A percentile compares a stretch with the other conserved stretches of the same genome.
Evolutionary conservation across 257 asterid species (phyloP).

Genomic region (Lavandula angustifolia): DNA sequence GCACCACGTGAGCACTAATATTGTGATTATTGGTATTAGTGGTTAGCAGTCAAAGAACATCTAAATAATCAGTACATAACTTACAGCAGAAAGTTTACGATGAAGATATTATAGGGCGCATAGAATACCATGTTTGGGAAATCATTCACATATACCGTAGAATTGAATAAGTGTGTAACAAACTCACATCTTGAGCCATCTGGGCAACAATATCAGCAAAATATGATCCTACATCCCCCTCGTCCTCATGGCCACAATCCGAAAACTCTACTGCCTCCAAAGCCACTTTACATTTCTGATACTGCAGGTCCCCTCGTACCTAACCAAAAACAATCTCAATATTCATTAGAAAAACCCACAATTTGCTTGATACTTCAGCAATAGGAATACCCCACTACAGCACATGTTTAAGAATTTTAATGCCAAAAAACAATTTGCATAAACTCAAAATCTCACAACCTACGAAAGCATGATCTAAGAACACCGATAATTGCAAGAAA

Average conservation of each 20-base stretch:
- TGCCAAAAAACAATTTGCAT: not conserved
- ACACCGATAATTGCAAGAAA: slow-evolving; percentile 3
- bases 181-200: slow-evolving; percentile 95
- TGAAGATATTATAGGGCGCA: not conserved
- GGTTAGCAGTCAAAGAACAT: not conserved
- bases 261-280: slow-evolving; percentile 84
- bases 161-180: slow-evolving; percentile 6
- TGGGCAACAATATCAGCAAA: slow-evolving; percentile 93
- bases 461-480: not conserved
- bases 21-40: not conserved
- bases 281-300: slow-evolving; percentile 81
- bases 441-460: not conserved
- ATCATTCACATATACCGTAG: not conserved
- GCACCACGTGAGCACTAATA: not conserved
- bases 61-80: not conserved
- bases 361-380: not conserved
- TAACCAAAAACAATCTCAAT: slow-evolving; percentile 31
- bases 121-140: too few species aligned
- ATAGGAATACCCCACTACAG: slow-evolving; percentile 2
- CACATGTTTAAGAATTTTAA: not conserved
- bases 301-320: slow-evolving; percentile 94
- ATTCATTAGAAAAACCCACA: slow-evolving; percentile 12
- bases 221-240: slow-evolving; percentile 83
- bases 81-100: slow-evolving; percentile 17
- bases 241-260: slow-evolving; percentile 61